phyloP scores from a whole-genome alignment of 2,329 filamentous ascomycete species.

The Cryphonectria japonica region DNA sequence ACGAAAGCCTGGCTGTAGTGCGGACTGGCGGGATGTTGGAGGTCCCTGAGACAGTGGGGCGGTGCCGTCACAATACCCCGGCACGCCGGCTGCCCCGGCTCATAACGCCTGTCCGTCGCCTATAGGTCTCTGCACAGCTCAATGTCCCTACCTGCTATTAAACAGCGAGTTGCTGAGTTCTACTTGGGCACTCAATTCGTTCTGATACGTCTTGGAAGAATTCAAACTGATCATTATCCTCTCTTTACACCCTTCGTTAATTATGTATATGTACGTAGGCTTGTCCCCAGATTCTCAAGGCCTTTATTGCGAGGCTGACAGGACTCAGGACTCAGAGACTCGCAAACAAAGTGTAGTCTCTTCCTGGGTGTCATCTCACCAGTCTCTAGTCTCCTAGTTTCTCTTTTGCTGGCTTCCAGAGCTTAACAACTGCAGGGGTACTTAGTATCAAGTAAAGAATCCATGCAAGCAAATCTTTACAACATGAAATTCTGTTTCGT shows the following conservation, averaged over 20 bases:
- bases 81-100: not conserved
- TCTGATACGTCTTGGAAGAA: not conserved
- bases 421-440: not conserved
- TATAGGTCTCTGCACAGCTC: not conserved
- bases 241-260: not conserved
- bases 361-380: not conserved
- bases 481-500: not conserved
- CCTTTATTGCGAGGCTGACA: not conserved
- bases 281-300: not conserved
- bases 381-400: not conserved
- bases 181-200: not conserved
- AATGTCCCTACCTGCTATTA: not conserved
- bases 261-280: not conserved
- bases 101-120: not conserved
- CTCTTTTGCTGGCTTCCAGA: not conserved
- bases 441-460: not conserved
- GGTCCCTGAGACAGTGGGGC: slow-evolving; percentile 9
- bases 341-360: not conserved
- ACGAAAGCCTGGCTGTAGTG: not conserved
- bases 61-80: slow-evolving; percentile 5
- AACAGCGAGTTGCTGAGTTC: not conserved
- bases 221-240: not conserved
- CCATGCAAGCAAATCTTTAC: not conserved
- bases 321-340: not conserved
- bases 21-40: not conserved